phyloP scores from a whole-genome alignment of 371 early-diverging fungal genomes.

The Mucor indicus region DNA sequence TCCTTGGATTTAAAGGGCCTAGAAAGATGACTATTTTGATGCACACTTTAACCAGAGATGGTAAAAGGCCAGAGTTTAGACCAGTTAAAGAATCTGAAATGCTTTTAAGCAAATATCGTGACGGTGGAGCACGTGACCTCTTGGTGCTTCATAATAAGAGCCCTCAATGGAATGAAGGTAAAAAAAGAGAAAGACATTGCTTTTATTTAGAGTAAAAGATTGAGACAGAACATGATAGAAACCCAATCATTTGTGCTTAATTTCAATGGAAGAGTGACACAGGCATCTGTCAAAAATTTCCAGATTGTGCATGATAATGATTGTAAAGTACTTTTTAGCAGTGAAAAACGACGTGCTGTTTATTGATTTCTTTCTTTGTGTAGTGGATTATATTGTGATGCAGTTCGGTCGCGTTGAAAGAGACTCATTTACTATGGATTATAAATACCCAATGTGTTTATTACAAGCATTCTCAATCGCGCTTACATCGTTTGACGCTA shows the following conservation, averaged over 20 bases:
- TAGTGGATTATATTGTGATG: constrained; percentile 92
- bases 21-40: constrained; percentile 88
- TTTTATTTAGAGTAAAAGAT: not conserved
- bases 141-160: constrained; percentile 83
- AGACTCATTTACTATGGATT: constrained; percentile 91
- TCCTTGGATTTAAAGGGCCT: constrained; percentile 90
- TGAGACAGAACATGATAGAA: too few species aligned
- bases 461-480: constrained; percentile 95
- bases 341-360: not conserved
- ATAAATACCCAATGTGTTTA: constrained; percentile 91
- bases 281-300: constrained; percentile 97
- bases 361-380: too few species aligned
- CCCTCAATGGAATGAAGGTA: constrained; percentile 93
- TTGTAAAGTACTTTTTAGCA: constrained; percentile 49
- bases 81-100: constrained; percentile 68
- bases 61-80: constrained; percentile 57
- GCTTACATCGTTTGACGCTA: constrained; percentile 88
- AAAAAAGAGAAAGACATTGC: not conserved
- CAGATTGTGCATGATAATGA: constrained; percentile 93
- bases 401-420: constrained; percentile 91
- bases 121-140: constrained; percentile 58
- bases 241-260: constrained; percentile 94
- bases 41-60: constrained; percentile 69
- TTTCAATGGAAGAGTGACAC: constrained; percentile 91
- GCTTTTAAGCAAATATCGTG: constrained; percentile 59